Conservation (phyloP, 768 basidiomycete genomes). For the Leccinum truebloodii region DNA sequence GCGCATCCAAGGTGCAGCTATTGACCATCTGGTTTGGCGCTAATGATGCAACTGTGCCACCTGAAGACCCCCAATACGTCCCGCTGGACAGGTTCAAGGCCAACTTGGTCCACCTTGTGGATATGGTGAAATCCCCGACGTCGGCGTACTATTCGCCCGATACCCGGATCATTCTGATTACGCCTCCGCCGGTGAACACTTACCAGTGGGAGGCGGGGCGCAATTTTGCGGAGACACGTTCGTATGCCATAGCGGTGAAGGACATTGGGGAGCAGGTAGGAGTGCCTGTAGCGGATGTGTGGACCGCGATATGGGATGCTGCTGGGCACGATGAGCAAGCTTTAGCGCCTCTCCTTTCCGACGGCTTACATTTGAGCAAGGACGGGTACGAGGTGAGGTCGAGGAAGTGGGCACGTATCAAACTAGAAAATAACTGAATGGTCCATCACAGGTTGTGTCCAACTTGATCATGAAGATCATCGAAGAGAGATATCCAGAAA, state of each 20-base stretch:
- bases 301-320: conserved; percentile 71
- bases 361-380: conserved; percentile 82
- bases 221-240: conserved; percentile 56
- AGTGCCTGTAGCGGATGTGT: conserved; percentile 72
- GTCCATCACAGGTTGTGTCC: conserved; percentile 58
- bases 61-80: conserved; percentile 71
- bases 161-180: conserved; percentile 78
- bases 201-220: conserved; percentile 52
- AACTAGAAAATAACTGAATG: conserved; percentile 4
- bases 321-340: conserved; percentile 60
- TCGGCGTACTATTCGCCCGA: conserved; percentile 68
- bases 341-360: conserved; percentile 55
- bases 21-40: conserved; percentile 89
- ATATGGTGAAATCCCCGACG: conserved; percentile 57
- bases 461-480: conserved; percentile 62
- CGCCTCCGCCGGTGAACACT: conserved; percentile 82
- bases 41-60: conserved; percentile 76
- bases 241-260: conserved; percentile 71
- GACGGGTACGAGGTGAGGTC: conserved; percentile 68
- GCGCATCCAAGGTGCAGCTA: conserved; percentile 64
- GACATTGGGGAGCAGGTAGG: conserved; percentile 55
- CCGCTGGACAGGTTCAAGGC: conserved; percentile 61
- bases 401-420: neutral
- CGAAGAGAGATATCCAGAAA: conserved; percentile 57
- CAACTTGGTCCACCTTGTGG: conserved; percentile 66